Base-by-base conservation (phyloP, 2,329 filamentous ascomycete species). In the Setomelanomma holmii region DNA sequence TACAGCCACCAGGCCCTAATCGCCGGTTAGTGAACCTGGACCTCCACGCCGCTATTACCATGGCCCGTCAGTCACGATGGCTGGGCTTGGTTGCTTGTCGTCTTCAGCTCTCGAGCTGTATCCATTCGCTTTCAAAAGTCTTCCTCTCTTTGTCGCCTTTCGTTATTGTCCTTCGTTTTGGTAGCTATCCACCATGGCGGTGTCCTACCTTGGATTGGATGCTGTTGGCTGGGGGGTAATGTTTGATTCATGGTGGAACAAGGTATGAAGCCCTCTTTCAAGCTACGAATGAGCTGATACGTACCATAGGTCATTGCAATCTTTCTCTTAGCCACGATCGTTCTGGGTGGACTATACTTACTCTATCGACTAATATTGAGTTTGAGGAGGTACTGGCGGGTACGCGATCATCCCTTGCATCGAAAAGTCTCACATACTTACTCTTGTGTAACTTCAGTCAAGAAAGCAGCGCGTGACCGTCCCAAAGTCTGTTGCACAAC, bases 221-320 rank as follows among this genome's bases (percentile, higher is more conserved):
- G 48, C 48, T 34, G 27, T 51, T 21, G 48, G 48, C 48, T 51
- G 48, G 48, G 14, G 45, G 19, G 22, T 33, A 5, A 51, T 51
- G 48, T 8, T 40, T 17, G 41, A 34, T 4, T 44, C 40, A 6
- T 45, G 40, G 41, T 51, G 48, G 48, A 51, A 51, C 14, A 51
- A 51, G 48, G 43, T 30, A 30, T 30, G 27, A 30, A 14, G 5
- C 10, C 27, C 10, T 30, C 10, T 6, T 30, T 6, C 5, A 30
- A 2, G 27, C 10, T 30, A 10, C 10, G 14, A 6, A 10, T 30
- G 5, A 30, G 27, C 27, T 45, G 16, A 38, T 17, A 1, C 11
- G 16, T 30, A 17, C 33, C 5, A 24, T 5, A 38, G 30, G 22
- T 45, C 8, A 38, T 41, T 45, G 30, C 24, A 4, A 21, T 33